Evolutionary conservation across 179 eudicot species (phyloP).

Genomic region (Monotropa hypopitys): DNA sequence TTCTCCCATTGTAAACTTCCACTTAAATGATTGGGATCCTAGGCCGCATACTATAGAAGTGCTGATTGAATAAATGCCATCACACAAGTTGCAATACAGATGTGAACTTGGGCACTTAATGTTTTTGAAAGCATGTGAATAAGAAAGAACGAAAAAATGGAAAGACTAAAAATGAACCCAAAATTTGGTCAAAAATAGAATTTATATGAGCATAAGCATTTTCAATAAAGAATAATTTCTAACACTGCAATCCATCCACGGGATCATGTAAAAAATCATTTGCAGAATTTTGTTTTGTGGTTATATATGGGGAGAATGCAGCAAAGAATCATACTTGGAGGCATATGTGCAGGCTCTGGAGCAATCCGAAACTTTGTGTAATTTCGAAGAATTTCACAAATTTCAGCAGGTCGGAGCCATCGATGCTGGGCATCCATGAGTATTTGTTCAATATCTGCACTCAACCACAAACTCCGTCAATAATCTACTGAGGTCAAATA

Average conservation of each 20-base stretch:
- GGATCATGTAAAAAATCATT: no score
- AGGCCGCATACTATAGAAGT: not conserved
- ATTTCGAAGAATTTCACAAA: slow-evolving; percentile 54
- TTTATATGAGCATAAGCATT: no score
- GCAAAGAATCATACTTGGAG: slow-evolving; percentile 31
- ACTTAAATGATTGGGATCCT: not conserved
- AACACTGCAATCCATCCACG: no score
- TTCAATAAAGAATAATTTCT: no score
- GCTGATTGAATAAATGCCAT: not conserved
- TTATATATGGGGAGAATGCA: not conserved
- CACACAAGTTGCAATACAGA: not conserved
- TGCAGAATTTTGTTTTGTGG: no score
- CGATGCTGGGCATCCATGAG: slow-evolving; percentile 54
- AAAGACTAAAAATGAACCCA: not conserved
- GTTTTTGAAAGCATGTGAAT: no score
- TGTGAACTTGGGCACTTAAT: not conserved
- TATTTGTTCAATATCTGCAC: slow-evolving; percentile 55
- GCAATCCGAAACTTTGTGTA: slow-evolving; percentile 37
- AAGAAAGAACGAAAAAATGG: not conserved
- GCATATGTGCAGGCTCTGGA: slow-evolving; percentile 45
- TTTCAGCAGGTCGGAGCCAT: slow-evolving; percentile 64
- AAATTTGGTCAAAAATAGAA: no score
- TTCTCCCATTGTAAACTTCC: slow-evolving; percentile 1
- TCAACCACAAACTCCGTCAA: slow-evolving; percentile 5
- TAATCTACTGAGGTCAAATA: not conserved